A percentile compares a stretch with the other conserved stretches of the same genome.
phyloP scores from a whole-genome alignment of 2,329 filamentous ascomycete genomes.

The Phyllosticta capitalensis region DNA sequence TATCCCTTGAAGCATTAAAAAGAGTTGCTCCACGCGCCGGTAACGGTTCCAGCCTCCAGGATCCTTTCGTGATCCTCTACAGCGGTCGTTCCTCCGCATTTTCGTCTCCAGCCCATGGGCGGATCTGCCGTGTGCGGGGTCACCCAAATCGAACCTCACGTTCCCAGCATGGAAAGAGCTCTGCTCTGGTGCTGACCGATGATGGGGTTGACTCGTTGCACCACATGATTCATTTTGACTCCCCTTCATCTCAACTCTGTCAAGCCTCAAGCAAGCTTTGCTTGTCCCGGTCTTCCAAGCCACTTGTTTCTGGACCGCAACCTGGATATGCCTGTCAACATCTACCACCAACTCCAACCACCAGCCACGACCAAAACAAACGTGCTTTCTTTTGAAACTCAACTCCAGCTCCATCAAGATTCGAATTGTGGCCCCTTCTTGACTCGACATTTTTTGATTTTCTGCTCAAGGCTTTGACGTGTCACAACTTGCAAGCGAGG shows the following conservation, averaged over 20 bases:
- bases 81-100: background rate
- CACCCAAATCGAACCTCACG: background rate
- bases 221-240: background rate
- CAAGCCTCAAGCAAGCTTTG: background rate
- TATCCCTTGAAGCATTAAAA: background rate
- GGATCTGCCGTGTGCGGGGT: background rate
- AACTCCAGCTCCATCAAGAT: background rate
- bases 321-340: background rate
- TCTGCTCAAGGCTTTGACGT: background rate
- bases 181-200: too few relatives aligned
- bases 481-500: background rate
- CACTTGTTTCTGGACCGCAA: background rate
- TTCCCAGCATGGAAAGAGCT: too few relatives aligned
- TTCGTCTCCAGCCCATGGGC: background rate
- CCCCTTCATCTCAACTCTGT: background rate
- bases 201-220: background rate
- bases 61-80: background rate
- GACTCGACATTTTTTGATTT: too few relatives aligned
- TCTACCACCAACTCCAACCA: background rate
- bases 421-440: background rate
- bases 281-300: background rate
- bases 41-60: background rate
- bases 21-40: background rate
- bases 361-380: background rate
- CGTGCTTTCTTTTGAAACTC: background rate